Evolutionary conservation across 768 basidiomycete species (phyloP).

Genomic region (Suillus placidus): DNA sequence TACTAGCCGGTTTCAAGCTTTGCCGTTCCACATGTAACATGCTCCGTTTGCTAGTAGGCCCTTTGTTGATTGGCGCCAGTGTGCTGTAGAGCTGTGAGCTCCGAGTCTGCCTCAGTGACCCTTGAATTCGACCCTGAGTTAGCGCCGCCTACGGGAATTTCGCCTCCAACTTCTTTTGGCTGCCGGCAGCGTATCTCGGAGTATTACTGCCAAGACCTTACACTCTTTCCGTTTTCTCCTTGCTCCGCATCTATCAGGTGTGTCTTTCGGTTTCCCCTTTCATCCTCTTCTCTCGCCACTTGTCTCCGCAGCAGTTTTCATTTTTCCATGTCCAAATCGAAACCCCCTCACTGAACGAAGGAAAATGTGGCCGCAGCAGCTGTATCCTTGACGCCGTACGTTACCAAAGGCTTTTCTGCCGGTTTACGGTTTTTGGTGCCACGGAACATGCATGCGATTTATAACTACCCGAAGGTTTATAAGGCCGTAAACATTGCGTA

Average conservation of each 20-base stretch:
- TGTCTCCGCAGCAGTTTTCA: constrained; percentile 25
- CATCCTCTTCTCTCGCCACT: constrained; percentile 19
- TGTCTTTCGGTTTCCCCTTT: not conserved
- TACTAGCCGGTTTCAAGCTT: not conserved
- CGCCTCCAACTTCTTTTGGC: not conserved
- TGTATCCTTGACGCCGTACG: constrained; percentile 20
- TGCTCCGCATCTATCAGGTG: not conserved
- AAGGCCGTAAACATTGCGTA: constrained; percentile 14
- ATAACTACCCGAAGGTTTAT: constrained; percentile 21
- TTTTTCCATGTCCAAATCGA: constrained; percentile 10
- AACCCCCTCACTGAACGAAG: constrained; percentile 14
- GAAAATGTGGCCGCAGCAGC: constrained; percentile 11
- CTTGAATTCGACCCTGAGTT: constrained; percentile 19
- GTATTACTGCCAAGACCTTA: not conserved
- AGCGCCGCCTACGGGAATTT: constrained; percentile 5
- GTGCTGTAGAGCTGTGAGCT: not conserved
- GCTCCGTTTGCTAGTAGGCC: not conserved
- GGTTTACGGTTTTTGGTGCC: constrained; percentile 10
- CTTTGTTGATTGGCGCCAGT: not conserved
- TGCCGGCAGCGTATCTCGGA: constrained; percentile 14
- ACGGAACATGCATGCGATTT: constrained; percentile 18
- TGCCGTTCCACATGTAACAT: constrained; percentile 9
- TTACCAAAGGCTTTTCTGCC: constrained; percentile 27
- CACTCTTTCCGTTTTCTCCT: constrained; percentile 9
- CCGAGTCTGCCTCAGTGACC: not conserved